phyloP scores from a whole-genome alignment of 2,329 filamentous ascomycete genomes.

The Aureobasidium uvarum region DNA sequence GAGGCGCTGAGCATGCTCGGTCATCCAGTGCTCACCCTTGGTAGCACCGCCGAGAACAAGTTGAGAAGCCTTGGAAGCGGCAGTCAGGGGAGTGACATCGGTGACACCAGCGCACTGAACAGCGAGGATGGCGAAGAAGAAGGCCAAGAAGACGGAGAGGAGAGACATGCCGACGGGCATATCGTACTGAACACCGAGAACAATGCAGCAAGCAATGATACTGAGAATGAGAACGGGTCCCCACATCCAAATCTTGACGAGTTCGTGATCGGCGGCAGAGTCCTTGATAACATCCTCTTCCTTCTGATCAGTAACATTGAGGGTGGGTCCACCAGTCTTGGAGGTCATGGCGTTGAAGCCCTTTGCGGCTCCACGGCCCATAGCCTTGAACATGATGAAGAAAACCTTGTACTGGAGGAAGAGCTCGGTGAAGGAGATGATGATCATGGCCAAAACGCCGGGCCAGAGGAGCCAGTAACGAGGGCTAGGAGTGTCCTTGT shows the following conservation, averaged over 20 bases:
- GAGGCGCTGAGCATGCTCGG: constrained; percentile 58
- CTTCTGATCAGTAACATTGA: constrained; percentile 28
- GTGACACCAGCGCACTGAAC: constrained; percentile 57
- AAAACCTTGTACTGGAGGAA: constrained; percentile 47
- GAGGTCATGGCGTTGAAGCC: constrained; percentile 42
- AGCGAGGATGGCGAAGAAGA: constrained; percentile 62
- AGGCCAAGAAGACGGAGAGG: constrained; percentile 56
- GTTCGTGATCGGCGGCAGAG: constrained; percentile 48
- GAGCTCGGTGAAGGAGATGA: constrained; percentile 47
- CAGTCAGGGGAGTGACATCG: constrained; percentile 63
- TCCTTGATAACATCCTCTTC: constrained; percentile 51
- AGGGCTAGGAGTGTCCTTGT: constrained; percentile 48
- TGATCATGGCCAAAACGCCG: constrained; percentile 52
- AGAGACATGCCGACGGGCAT: constrained; percentile 59
- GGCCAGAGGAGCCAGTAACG: constrained; percentile 56
- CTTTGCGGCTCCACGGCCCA: constrained; percentile 49
- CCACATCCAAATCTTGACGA: constrained; percentile 57
- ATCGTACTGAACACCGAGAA: constrained; percentile 55
- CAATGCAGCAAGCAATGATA: constrained; percentile 53
- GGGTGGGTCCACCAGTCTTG: constrained; percentile 6
- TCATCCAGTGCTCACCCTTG: constrained; percentile 51
- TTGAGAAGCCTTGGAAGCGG: constrained; percentile 66
- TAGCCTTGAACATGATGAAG: constrained; percentile 49
- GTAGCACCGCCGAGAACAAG: constrained; percentile 66
- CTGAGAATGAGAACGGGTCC: constrained; percentile 47